phyloP scores from a whole-genome alignment of 495 filamentous ascomycete species.

The Penicillium goetzii region DNA sequence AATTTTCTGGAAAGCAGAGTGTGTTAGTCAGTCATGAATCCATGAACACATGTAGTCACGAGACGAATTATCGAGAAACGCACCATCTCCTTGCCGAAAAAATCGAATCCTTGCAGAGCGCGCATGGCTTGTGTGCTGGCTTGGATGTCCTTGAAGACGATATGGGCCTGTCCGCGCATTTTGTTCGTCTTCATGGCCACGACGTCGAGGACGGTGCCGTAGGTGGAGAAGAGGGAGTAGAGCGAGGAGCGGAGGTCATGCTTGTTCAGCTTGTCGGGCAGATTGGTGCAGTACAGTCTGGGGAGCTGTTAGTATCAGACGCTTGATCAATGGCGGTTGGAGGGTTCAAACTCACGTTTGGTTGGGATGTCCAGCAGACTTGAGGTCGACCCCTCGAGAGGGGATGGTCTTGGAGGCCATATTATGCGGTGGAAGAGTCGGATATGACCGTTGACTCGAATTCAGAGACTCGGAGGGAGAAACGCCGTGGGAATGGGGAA shows the following conservation, averaged over 20 bases:
- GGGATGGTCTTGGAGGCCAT: slow-evolving; percentile 49
- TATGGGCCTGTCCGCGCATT: slow-evolving; percentile 94
- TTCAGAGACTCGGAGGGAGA: neutral
- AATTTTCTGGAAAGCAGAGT: slow-evolving; percentile 66
- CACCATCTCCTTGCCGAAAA: slow-evolving; percentile 88
- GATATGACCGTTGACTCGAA: neutral
- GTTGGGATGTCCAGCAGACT: slow-evolving; percentile 58
- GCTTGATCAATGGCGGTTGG: slow-evolving; percentile 13
- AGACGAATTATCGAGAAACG: slow-evolving; percentile 28
- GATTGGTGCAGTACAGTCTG: slow-evolving; percentile 85
- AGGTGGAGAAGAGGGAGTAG: slow-evolving; percentile 91
- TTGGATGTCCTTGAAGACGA: slow-evolving; percentile 86
- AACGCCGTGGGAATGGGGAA: neutral
- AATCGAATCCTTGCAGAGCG: slow-evolving; percentile 80
- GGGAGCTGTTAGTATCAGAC: slow-evolving; percentile 35
- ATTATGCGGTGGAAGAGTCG: neutral
- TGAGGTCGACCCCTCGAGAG: slow-evolving; percentile 42
- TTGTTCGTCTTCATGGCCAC: slow-evolving; percentile 83
- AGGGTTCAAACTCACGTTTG: slow-evolving; percentile 71
- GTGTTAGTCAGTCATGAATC: slow-evolving; percentile 3
- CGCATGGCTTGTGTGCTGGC: slow-evolving; percentile 89
- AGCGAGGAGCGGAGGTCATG: slow-evolving; percentile 78
- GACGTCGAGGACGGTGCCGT: slow-evolving; percentile 93
- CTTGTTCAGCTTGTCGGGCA: slow-evolving; percentile 85
- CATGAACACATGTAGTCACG: neutral